Percentiles rank a stretch among this genome's conserved stretches.
phyloP scores from a whole-genome alignment of 1,284 basidiomycete species.

The Singerocomus rubriflavus region DNA sequence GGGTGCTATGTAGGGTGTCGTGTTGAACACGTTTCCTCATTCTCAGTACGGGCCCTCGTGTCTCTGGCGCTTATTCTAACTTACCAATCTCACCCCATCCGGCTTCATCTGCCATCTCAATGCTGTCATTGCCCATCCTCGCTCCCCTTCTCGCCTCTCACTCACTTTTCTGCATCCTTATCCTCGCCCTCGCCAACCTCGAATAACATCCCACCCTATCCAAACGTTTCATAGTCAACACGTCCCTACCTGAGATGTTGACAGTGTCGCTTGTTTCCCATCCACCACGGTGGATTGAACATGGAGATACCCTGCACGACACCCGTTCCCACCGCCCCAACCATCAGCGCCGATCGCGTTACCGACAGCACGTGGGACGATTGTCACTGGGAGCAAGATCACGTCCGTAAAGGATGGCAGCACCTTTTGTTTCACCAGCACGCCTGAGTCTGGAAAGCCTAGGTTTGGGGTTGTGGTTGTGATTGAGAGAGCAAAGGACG shows the following conservation, averaged over 20 bases:
- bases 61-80: background rate
- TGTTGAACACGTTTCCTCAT: too few species aligned
- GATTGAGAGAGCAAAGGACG: constrained; percentile 8
- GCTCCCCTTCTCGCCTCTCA: constrained; percentile 3
- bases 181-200: constrained; percentile 45
- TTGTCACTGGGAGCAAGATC: constrained; percentile 90
- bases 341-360: constrained; percentile 63
- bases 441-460: constrained; percentile 35
- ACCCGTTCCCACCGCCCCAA: constrained; percentile 73
- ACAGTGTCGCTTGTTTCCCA: constrained; percentile 31
- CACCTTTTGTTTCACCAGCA: constrained; percentile 89
- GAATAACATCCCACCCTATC: constrained; percentile 53
- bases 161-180: constrained; percentile 28
- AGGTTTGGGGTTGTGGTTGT: background rate
- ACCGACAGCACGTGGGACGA: constrained; percentile 86
- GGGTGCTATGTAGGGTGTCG: too few species aligned
- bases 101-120: constrained; percentile 25
- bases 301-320: constrained; percentile 83
- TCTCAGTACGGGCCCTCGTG: too few species aligned
- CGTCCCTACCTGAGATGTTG: constrained; percentile 28
- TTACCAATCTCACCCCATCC: constrained; percentile 24
- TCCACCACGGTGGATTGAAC: constrained; percentile 86
- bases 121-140: constrained; percentile 38
- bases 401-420: constrained; percentile 89
- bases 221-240: constrained; percentile 31